Evolutionary conservation across 257 asterid genomes (phyloP).

Genomic region (Jasminum sambac): DNA sequence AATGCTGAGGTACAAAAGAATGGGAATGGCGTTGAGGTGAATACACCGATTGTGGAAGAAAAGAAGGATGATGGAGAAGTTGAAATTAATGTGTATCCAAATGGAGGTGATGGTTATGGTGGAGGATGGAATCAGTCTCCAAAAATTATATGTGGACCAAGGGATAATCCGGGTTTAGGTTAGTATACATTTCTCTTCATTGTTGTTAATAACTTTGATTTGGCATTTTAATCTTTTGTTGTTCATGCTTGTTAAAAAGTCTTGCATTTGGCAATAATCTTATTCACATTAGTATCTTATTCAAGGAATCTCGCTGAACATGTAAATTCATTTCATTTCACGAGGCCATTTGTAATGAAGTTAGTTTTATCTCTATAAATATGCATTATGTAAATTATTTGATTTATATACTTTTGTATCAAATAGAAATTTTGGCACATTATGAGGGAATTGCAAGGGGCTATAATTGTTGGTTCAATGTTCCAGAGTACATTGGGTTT

Average conservation of each 20-base stretch:
- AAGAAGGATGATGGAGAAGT: conserved; percentile 49
- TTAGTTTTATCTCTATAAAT: conserved; percentile 2
- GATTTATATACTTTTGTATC: conserved; percentile 21
- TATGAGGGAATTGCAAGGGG: conserved; percentile 97
- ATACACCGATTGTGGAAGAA: conserved; percentile 38
- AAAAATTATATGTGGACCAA: conserved; percentile 56
- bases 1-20: conserved; percentile 31
- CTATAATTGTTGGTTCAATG: conserved; percentile 81
- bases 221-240: background rate
- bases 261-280: background rate
- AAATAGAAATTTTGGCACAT: conserved; percentile 84
- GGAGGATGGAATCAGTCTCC: conserved; percentile 60
- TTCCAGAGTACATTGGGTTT: conserved; percentile 87
- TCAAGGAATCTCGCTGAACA: conserved; percentile 59
- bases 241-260: background rate
- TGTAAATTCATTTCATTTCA: conserved; percentile 44
- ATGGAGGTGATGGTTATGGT: conserved; percentile 58
- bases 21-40: conserved; percentile 33
- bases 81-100: conserved; percentile 38
- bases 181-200: conserved; percentile 28
- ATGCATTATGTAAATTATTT: conserved; percentile 7
- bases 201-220: background rate
- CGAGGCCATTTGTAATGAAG: conserved; percentile 6
- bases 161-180: conserved; percentile 92
- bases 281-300: too few species aligned